Evolutionary conservation across 1,139 yeast genomes (phyloP).

Genomic region (Lodderomyces theae): DNA sequence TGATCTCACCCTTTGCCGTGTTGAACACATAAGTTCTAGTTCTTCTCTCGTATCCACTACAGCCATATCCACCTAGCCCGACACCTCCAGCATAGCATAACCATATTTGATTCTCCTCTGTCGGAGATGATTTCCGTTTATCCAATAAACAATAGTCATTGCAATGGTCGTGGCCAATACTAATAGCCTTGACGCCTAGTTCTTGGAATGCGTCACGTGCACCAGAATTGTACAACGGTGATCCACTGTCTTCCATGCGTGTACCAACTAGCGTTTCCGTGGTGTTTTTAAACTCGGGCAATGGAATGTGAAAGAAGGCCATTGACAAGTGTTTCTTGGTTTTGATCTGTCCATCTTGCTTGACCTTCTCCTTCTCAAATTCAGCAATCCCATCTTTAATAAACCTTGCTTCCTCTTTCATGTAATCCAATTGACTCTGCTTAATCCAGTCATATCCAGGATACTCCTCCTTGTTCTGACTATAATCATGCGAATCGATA

Average conservation of each 20-base stretch:
- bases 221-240: conserved; percentile 68
- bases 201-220: conserved; percentile 56
- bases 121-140: conserved; percentile 12
- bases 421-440: conserved; percentile 63
- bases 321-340: conserved; percentile 53
- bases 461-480: conserved; percentile 57
- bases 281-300: conserved; percentile 70
- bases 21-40: conserved; percentile 70
- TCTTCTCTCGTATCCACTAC: conserved; percentile 79
- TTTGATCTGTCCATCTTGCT: conserved; percentile 12
- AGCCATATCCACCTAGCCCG: conserved; percentile 95
- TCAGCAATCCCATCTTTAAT: conserved; percentile 13
- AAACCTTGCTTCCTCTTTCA: conserved; percentile 34
- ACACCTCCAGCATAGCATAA: conserved; percentile 90
- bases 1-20: conserved; percentile 48
- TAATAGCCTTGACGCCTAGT: conserved; percentile 66
- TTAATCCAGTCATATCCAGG: conserved; percentile 90
- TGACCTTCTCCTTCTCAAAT: conserved; percentile 23
- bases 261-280: conserved; percentile 53
- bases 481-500: conserved; percentile 77
- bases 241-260: conserved; percentile 69
- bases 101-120: conserved; percentile 55
- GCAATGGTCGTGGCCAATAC: conserved; percentile 94
- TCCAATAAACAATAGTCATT: conserved; percentile 81
- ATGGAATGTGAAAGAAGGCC: conserved; percentile 93